Evolutionary conservation across 345 rosid species (phyloP).

Genomic region (Eutrema yunnanense): DNA sequence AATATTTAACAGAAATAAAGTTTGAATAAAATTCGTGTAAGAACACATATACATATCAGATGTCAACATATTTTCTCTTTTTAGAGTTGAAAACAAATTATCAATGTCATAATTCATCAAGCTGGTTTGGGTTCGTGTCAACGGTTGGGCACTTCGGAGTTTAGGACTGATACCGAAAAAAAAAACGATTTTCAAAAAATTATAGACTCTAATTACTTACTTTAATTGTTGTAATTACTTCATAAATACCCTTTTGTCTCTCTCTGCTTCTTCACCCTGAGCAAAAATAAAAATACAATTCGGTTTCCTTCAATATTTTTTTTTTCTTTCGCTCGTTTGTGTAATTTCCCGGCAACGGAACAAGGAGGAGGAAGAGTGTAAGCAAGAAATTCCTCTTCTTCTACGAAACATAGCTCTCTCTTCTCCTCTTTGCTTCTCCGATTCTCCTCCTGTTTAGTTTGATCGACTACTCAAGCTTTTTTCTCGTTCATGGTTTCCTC

Average conservation of each 20-base stretch:
- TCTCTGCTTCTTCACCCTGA: neutral
- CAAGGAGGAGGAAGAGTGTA: conserved; percentile 82
- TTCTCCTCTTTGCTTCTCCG: conserved; percentile 23
- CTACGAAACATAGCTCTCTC: conserved; percentile 59
- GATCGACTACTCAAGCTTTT: conserved; percentile 5
- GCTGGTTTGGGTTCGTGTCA: conserved; percentile 7
- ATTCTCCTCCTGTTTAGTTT: conserved; percentile 17
- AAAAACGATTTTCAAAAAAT: neutral
- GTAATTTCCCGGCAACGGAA: conserved; percentile 73
- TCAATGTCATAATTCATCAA: neutral
- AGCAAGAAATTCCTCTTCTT: conserved; percentile 69
- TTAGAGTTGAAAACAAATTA: too few relatives aligned
- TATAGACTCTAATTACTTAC: neutral
- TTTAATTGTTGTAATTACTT: conserved; percentile 10
- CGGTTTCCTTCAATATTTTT: neutral
- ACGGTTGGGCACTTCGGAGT: neutral
- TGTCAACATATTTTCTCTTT: too few relatives aligned
- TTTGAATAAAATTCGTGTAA: too few relatives aligned
- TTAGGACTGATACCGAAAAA: neutral
- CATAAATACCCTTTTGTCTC: conserved; percentile 27
- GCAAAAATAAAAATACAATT: neutral
- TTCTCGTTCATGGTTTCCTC: conserved; percentile 28
- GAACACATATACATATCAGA: too few relatives aligned
- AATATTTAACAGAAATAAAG: too few relatives aligned
- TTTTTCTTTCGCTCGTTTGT: conserved; percentile 1